These are phyloP conservation scores for Plasmodium knowlesi DNA, from an alignment of 169 alveolate genomes.

Conservation along the genomic window DNA sequence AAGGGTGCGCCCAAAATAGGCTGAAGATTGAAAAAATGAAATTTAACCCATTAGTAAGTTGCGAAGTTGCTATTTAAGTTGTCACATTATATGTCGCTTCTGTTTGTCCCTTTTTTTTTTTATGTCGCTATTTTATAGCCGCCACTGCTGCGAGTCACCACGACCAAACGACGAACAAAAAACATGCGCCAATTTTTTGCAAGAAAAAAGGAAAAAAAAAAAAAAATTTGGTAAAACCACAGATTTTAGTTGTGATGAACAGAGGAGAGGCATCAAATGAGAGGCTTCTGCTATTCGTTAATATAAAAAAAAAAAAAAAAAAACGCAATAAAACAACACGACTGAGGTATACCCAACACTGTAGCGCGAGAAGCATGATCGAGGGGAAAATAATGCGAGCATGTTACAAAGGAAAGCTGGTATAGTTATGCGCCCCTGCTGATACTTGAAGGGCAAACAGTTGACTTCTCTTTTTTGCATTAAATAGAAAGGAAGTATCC, in stretches of 20 bases:
- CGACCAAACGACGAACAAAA: background rate
- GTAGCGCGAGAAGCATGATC: background rate
- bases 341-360: background rate
- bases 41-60: background rate
- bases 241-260: background rate
- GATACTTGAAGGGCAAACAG: background rate
- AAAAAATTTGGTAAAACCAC: background rate
- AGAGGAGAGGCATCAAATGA: background rate
- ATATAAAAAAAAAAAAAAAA: background rate
- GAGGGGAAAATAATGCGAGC: background rate
- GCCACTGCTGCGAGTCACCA: background rate
- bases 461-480: background rate
- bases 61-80: background rate
- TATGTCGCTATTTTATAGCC: background rate
- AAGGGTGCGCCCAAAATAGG: background rate
- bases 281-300: background rate
- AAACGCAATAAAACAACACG: background rate
- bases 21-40: background rate
- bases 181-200: background rate
- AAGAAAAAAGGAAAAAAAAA: background rate
- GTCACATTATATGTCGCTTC: too few species aligned
- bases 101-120: too few species aligned
- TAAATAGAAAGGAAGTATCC: background rate
- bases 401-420: background rate
- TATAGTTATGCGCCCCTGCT: background rate